Base-by-base conservation (phyloP, 208 protist genomes). In the Herpetomonas muscarum region DNA sequence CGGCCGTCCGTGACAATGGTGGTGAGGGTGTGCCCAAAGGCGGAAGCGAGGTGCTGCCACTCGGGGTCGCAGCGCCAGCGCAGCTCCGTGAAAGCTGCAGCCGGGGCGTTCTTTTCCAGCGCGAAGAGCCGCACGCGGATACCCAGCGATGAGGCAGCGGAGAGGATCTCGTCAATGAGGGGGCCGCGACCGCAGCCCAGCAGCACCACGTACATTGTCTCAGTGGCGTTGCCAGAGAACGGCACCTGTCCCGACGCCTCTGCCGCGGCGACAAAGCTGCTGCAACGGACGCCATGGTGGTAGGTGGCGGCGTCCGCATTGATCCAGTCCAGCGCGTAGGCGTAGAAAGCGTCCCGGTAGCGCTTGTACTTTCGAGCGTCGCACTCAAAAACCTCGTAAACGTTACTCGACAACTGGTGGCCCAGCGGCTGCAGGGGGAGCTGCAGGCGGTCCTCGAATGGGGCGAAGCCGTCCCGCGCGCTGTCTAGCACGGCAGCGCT, bases 301-400 rank as follows among this genome's bases (percentile, higher is more conserved):
- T 82, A 75, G 25, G 48, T 67, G 24, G 46, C 55, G 15, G 60
- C 39, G 44, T 58, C 64, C 2, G 62, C 56, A 0, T 34, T 10
- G 36, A 70, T 51, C 74, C 83, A 86, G 51, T 96, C 85, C 25
- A 39, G 37, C 24, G 92, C 64, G 60, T 87, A 96, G 19, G 61
- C 49, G 9, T 58, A 57, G 31, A 98, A 46, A 0, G 97, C 97
- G 25, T 85, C 50, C 56, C 97, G 64, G 77, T 99, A 99, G 53
- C 85, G 74, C 1, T 53, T 25, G 65, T 99, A 99, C 79, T 99
- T 99, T 57, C 88, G 67, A 7, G 93, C 81, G 70, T 99, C 98
- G 37, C 86, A 66, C 85, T 99, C 98, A 71, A 99, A 99, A 0
- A 98, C 89, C 63, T 99, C 97, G 84, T 99, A 99, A 12, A 95